Conservation (phyloP, 2,329 filamentous ascomycete species). For the Fusarium sp. region DNA sequence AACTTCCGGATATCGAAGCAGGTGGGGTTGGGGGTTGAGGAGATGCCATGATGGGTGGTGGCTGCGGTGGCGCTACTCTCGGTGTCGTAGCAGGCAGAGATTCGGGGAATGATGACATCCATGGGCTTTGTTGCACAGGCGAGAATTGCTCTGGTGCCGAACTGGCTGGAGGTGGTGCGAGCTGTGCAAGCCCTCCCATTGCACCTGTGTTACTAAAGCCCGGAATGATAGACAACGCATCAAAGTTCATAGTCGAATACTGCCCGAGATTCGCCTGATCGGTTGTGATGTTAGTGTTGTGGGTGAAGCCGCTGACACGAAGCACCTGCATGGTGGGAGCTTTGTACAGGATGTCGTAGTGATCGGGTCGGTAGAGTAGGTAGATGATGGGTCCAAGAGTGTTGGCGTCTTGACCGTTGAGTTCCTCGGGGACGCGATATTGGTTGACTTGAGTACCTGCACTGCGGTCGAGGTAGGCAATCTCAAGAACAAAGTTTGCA, state of each 20-base stretch:
- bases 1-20: constrained; percentile 48
- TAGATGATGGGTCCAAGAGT: constrained; percentile 66
- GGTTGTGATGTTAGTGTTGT: constrained; percentile 59
- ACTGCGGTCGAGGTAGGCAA: constrained; percentile 91
- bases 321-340: constrained; percentile 64
- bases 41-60: constrained; percentile 50
- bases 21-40: constrained; percentile 50
- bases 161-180: constrained; percentile 51
- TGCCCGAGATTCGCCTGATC: constrained; percentile 55
- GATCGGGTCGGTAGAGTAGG: constrained; percentile 77
- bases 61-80: constrained; percentile 36
- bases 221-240: constrained; percentile 61
- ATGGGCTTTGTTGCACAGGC: constrained; percentile 53
- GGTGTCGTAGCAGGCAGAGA: constrained; percentile 39
- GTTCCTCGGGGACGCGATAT: constrained; percentile 72
- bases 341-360: constrained; percentile 95
- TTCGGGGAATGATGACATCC: constrained; percentile 53
- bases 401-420: constrained; percentile 59
- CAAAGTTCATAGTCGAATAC: constrained; percentile 59
- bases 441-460: constrained; percentile 80
- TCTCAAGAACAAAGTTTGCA: constrained; percentile 82
- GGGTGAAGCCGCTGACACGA: constrained; percentile 61
- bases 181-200: constrained; percentile 49
- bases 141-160: constrained; percentile 50
- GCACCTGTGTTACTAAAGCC: constrained; percentile 51